These are phyloP conservation scores for Bassia scoparia DNA, from an alignment of 148 eudicot species.

Conservation along the genomic window DNA sequence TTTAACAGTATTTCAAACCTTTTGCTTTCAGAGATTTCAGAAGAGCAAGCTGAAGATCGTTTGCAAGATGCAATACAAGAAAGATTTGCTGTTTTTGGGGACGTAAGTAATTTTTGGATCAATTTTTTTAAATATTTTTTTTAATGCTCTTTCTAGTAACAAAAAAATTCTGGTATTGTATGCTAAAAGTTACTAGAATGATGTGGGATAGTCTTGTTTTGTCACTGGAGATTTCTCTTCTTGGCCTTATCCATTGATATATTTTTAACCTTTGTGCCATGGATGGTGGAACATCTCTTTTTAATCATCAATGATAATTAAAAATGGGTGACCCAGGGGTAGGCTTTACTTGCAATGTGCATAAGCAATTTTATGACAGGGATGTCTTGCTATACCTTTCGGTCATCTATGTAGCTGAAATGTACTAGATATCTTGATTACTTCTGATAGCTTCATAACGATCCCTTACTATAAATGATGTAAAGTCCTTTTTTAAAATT, in stretches of 20 bases:
- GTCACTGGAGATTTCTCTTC: neutral
- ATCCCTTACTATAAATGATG: no score
- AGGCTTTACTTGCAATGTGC: neutral
- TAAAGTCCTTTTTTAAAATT: neutral
- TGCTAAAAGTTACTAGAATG: neutral
- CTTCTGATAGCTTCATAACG: neutral
- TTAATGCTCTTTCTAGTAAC: neutral
- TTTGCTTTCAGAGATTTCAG: slow-evolving; percentile 74
- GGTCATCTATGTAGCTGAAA: neutral
- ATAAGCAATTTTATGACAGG: slow-evolving; percentile 1
- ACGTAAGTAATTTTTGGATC: slow-evolving; percentile 41
- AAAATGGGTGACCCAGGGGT: neutral
- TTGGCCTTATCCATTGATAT: neutral
- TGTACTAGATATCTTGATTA: neutral
- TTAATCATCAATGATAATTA: neutral
- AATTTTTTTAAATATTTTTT: neutral
- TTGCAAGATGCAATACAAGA: slow-evolving; percentile 96
- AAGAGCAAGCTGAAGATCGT: slow-evolving; percentile 90
- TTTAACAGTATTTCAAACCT: slow-evolving; percentile 6
- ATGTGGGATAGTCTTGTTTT: slow-evolving; percentile 4
- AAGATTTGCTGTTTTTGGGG: slow-evolving; percentile 83
- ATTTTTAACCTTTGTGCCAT: neutral
- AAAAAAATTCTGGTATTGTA: neutral
- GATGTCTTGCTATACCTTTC: neutral
- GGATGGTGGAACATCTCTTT: neutral